Evolutionary conservation across 306 rosid genomes (phyloP), one percentile per base, ranked within the genome.

Genomic region (Calophaca sinica): DNA sequence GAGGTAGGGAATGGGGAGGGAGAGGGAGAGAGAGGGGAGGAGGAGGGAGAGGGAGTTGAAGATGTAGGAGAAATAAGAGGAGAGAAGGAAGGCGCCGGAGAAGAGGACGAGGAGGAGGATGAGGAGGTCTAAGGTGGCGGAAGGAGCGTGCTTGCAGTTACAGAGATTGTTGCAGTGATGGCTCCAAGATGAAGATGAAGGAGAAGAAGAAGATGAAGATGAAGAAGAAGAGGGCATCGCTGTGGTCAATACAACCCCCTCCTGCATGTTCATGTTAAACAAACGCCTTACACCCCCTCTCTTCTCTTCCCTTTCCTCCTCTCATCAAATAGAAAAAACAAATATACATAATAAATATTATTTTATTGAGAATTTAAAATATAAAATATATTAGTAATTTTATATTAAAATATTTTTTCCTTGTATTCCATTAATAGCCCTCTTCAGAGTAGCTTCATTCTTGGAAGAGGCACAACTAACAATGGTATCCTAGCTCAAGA

Each of bases 21-120:
- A 87, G 51, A 71, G 73, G 79, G 53, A 74, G 62, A 36, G 77
- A 50, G 81, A 77, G 6, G 97, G 83, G 28, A 94, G 87, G 59
- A 94, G 94, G 67, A 94, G 85, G 9, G 97, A 88, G 75, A 93
- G 88, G 32, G 97, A 84, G 73, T 89, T 83, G 94, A 89, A 93
- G 87, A 94, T 84, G 87, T 94, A 91, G 38, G 93, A 87, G 85
- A 91, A 80, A 83, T 91, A 91, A n/a, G 98, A 94, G 4, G 93
- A 86, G 38, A 94, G 82, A 32, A 94, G 97, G 73, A 91, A 94
- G 13, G 93, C 83, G 28, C 90, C 97, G 44, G 97, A 82, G 82
- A 91, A 91, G 69, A 89, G 90, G 61, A 91, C 98, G 2, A 91
- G 88, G 68, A 94, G 35, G 14, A 94, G 87, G 83, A 94, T 91